Evolutionary conservation across 2,329 filamentous ascomycete genomes (phyloP).

Genomic region (Geosmithia putterillii): DNA sequence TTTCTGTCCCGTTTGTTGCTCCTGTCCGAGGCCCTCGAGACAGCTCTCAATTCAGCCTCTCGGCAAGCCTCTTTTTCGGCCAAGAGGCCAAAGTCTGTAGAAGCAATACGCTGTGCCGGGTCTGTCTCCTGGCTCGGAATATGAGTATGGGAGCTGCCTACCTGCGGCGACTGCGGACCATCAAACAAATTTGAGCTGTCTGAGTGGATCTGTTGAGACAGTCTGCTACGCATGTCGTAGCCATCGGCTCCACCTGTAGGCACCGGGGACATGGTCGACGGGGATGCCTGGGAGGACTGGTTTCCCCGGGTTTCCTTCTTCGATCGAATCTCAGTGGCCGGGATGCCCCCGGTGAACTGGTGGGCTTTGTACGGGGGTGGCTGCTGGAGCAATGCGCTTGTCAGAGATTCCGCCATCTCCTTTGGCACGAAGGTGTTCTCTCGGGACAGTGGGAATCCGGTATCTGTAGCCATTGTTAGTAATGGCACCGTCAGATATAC

Average conservation of each 20-base stretch:
- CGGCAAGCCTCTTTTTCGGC: not conserved
- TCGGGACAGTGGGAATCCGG: constrained; percentile 8
- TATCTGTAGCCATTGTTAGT: constrained; percentile 4
- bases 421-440: constrained; percentile 9
- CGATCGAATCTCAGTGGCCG: constrained; percentile 25
- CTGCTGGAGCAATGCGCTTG: constrained; percentile 35
- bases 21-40: constrained; percentile 14
- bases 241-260: not conserved
- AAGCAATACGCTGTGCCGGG: constrained; percentile 4
- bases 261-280: constrained; percentile 8
- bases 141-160: constrained; percentile 6
- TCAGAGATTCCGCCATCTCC: constrained; percentile 29
- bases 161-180: constrained; percentile 6
- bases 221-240: constrained; percentile 23
- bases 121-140: constrained; percentile 1
- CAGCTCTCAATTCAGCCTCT: constrained; percentile 5
- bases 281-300: constrained; percentile 2
- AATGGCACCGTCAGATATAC: constrained; percentile 1
- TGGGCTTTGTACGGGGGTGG: constrained; percentile 23
- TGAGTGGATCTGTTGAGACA: constrained; percentile 24
- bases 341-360: constrained; percentile 13
- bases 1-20: constrained; percentile 31
- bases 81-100: not conserved
- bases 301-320: constrained; percentile 28
- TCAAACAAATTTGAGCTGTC: constrained; percentile 6